Conservation (phyloP, 768 basidiomycete species). For the Russula abietina region DNA sequence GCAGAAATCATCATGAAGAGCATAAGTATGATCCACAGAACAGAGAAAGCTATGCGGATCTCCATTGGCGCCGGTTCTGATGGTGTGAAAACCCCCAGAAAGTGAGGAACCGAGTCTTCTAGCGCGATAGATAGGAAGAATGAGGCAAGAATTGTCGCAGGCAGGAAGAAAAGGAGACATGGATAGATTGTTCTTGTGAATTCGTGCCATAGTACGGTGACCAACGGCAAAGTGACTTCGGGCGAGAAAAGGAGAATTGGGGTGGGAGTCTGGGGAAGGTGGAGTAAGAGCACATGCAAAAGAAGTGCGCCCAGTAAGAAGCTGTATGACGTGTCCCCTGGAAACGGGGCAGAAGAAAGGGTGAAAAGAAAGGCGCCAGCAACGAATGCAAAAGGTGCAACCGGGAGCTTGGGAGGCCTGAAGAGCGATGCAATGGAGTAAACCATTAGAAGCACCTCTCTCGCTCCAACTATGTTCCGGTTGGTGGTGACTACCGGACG, state of each 20-base stretch:
- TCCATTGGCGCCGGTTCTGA: constrained; percentile 38
- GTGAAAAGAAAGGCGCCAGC: constrained; percentile 38
- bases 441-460: constrained; percentile 37
- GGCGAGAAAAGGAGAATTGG: constrained; percentile 41
- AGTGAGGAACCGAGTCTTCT: constrained; percentile 30
- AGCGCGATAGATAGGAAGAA: constrained; percentile 47
- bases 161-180: constrained; percentile 43
- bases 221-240: constrained; percentile 40
- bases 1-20: constrained; percentile 34
- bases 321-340: constrained; percentile 38
- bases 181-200: constrained; percentile 38
- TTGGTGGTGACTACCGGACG: constrained; percentile 27
- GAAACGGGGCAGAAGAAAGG: constrained; percentile 41
- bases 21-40: constrained; percentile 35
- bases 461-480: constrained; percentile 28
- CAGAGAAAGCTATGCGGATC: constrained; percentile 41
- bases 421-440: constrained; percentile 37
- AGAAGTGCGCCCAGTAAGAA: constrained; percentile 38
- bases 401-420: constrained; percentile 32
- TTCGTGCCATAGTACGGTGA: constrained; percentile 37
- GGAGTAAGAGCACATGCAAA: constrained; percentile 42
- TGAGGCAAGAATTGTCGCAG: constrained; percentile 39
- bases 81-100: constrained; percentile 22
- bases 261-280: constrained; percentile 41
- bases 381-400: constrained; percentile 36